Evolutionary conservation across 2,329 filamentous ascomycete species (phyloP).

Genomic region (Hypoxylon sp.): DNA sequence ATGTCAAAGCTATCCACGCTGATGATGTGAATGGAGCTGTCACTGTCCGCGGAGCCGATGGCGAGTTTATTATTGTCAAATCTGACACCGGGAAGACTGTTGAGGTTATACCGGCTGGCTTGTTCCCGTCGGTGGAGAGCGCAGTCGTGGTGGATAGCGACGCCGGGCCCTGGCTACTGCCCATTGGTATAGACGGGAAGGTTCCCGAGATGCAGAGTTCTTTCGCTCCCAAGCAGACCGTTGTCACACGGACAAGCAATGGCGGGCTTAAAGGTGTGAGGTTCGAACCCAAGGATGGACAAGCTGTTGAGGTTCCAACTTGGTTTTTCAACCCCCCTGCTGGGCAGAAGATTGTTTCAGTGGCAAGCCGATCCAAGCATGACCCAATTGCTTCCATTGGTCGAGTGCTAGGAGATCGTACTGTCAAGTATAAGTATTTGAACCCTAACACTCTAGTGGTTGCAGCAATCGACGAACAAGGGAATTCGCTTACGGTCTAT

Average conservation of each 20-base stretch:
- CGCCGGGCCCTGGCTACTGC: constrained; percentile 67
- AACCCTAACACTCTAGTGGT: constrained; percentile 88
- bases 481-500: constrained; percentile 77
- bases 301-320: constrained; percentile 63
- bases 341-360: constrained; percentile 76
- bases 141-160: constrained; percentile 68
- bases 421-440: constrained; percentile 97
- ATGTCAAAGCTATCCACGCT: constrained; percentile 76
- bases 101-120: constrained; percentile 59
- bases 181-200: constrained; percentile 66
- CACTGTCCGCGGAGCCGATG: constrained; percentile 71
- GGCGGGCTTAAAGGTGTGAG: constrained; percentile 69
- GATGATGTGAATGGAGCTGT: constrained; percentile 70
- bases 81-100: constrained; percentile 67
- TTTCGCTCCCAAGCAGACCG: constrained; percentile 65
- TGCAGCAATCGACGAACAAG: constrained; percentile 73
- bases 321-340: constrained; percentile 82
- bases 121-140: constrained; percentile 60
- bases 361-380: constrained; percentile 78
- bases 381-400: constrained; percentile 96
- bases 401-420: constrained; percentile 89
- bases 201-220: constrained; percentile 62
- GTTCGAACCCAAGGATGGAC: constrained; percentile 62
- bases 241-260: constrained; percentile 67
- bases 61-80: constrained; percentile 72